phyloP scores from a whole-genome alignment of 148 eudicot species.

The Rheum nobile region DNA sequence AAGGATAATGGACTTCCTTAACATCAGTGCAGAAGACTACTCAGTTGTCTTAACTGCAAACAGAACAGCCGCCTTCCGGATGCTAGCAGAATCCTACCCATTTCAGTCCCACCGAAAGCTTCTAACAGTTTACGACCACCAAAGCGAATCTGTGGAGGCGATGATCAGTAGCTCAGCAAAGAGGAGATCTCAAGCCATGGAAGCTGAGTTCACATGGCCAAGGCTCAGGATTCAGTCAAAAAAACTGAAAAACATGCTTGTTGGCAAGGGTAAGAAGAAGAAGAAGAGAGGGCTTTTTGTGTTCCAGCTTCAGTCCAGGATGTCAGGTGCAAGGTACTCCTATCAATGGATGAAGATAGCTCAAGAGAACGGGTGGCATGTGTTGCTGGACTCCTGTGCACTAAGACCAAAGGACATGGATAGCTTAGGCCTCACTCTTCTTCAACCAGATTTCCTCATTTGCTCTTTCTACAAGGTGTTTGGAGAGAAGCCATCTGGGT shows the following conservation, averaged over 20 bases:
- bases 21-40: constrained; percentile 57
- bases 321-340: constrained; percentile 75
- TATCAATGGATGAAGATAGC: constrained; percentile 93
- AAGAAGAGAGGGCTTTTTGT: constrained; percentile 61
- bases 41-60: constrained; percentile 72
- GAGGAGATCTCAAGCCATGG: constrained; percentile 52
- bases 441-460: constrained; percentile 70
- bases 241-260: constrained; percentile 43
- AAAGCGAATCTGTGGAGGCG: constrained; percentile 61
- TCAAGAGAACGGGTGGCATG: constrained; percentile 92
- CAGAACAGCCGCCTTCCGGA: constrained; percentile 76
- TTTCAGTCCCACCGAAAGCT: constrained; percentile 55
- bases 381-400: constrained; percentile 85
- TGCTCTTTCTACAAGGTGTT: constrained; percentile 92
- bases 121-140: constrained; percentile 71
- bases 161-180: constrained; percentile 47
- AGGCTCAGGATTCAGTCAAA: constrained; percentile 53
- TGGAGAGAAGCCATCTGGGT: constrained; percentile 89
- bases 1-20: constrained; percentile 56
- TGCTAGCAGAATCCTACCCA: constrained; percentile 84
- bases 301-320: constrained; percentile 77
- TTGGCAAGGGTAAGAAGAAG: constrained; percentile 45
- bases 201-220: constrained; percentile 88
- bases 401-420: constrained; percentile 91
- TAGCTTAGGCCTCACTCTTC: constrained; percentile 72